A percentile compares a stretch with the other conserved stretches of the same genome.
Conservation (phyloP, 2,329 filamentous ascomycete species). For the Fusarium sp. region DNA sequence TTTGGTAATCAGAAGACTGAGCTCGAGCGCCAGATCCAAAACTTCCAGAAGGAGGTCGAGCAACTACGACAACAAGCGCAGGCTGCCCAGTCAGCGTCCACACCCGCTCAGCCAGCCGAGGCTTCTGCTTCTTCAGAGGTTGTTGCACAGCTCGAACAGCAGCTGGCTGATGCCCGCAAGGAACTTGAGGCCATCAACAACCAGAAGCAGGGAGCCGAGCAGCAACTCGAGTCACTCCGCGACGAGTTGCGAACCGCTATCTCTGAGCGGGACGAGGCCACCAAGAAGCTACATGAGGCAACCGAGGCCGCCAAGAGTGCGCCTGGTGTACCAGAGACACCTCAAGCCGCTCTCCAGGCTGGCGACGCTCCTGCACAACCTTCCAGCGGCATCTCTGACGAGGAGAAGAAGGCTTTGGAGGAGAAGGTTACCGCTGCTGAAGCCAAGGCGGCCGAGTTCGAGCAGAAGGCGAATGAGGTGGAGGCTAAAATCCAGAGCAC, state of each 20-base stretch:
- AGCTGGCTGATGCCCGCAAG: conserved; percentile 61
- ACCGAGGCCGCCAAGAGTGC: conserved; percentile 46
- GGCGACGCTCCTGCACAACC: conserved; percentile 28
- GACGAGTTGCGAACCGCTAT: conserved; percentile 70
- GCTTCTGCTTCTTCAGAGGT: conserved; percentile 59
- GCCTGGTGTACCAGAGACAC: conserved; percentile 52
- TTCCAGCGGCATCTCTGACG: conserved; percentile 56
- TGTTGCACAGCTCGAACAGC: conserved; percentile 58
- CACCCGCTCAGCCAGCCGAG: conserved; percentile 46
- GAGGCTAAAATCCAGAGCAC: conserved; percentile 70
- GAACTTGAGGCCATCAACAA: conserved; percentile 73
- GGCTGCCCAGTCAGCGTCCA: conserved; percentile 49
- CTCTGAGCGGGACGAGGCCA: conserved; percentile 72
- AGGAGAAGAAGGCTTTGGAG: conserved; percentile 70
- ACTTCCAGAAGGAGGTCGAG: conserved; percentile 56
- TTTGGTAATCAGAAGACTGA: conserved; percentile 47
- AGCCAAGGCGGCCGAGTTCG: conserved; percentile 70
- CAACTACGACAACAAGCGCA: conserved; percentile 51
- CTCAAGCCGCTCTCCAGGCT: conserved; percentile 52
- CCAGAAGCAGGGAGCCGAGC: conserved; percentile 76
- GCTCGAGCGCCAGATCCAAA: conserved; percentile 56
- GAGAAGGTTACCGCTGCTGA: conserved; percentile 70
- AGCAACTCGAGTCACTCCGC: conserved; percentile 66
- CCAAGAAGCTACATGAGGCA: conserved; percentile 52
- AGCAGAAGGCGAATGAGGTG: conserved; percentile 71